These are phyloP conservation scores for Fusarium sp. DNA, from an alignment of 2,329 filamentous ascomycete genomes.

Conservation along the genomic window DNA sequence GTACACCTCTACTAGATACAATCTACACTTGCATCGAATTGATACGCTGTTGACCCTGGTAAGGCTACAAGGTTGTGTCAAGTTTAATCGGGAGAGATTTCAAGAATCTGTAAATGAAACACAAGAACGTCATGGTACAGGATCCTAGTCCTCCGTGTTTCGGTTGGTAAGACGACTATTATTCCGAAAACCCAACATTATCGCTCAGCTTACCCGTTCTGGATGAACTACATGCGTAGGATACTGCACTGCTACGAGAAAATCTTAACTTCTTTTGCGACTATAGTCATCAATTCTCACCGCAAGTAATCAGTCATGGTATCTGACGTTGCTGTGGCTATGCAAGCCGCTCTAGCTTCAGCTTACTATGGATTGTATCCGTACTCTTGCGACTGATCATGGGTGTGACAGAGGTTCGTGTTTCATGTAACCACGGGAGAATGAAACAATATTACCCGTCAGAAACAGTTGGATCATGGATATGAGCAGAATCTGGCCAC, in stretches of 20 bases:
- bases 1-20: background rate
- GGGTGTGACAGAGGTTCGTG: background rate
- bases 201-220: conserved; percentile 17
- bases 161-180: conserved; percentile 8
- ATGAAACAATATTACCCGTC: background rate
- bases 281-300: background rate
- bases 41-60: background rate
- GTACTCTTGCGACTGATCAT: background rate
- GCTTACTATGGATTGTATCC: background rate
- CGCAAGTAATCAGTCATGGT: conserved; percentile 4
- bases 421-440: background rate
- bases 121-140: conserved; percentile 3
- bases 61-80: background rate
- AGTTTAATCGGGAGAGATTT: background rate
- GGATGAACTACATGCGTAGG: background rate
- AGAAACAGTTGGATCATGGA: background rate
- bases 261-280: background rate
- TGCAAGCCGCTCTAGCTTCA: conserved; percentile 18
- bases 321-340: conserved; percentile 8
- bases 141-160: conserved; percentile 9
- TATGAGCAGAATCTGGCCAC: too few species aligned
- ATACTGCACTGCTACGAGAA: background rate
- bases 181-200: background rate
- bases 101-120: background rate
- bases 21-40: background rate